Conservation (phyloP, 257 asterid genomes). For the Gynochthodes officinalis region DNA sequence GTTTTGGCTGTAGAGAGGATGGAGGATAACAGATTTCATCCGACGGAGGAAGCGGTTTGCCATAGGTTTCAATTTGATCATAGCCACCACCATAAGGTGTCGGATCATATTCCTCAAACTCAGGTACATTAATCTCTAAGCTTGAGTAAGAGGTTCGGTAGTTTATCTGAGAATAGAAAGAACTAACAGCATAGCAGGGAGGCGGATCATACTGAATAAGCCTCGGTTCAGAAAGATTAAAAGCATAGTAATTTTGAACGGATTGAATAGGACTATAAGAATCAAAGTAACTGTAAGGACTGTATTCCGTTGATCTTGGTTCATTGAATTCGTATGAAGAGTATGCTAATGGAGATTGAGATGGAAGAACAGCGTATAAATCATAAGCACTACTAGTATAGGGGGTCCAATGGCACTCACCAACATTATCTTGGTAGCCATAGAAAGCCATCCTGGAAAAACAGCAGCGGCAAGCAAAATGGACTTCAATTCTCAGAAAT, state of each 20-base stretch:
- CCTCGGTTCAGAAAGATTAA: slow-evolving; percentile 32
- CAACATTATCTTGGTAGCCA: slow-evolving; percentile 36
- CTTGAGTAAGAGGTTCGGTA: slow-evolving; percentile 33
- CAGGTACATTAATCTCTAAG: slow-evolving; percentile 32
- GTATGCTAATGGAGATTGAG: slow-evolving; percentile 15
- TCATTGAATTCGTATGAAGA: slow-evolving; percentile 22
- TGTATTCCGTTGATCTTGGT: neutral
- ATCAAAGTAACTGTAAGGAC: slow-evolving; percentile 20
- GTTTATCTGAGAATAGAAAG: slow-evolving; percentile 32
- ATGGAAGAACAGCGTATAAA: slow-evolving; percentile 23
- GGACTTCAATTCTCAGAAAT: neutral
- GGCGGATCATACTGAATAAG: slow-evolving; percentile 38
- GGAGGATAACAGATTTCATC: slow-evolving; percentile 62
- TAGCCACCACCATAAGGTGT: slow-evolving; percentile 85
- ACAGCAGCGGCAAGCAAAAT: neutral
- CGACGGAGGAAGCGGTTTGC: slow-evolving; percentile 79
- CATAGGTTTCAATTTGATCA: slow-evolving; percentile 51
- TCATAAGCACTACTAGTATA: slow-evolving; percentile 15
- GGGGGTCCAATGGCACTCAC: slow-evolving; percentile 38
- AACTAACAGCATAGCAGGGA: slow-evolving; percentile 12
- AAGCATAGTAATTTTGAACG: slow-evolving; percentile 19
- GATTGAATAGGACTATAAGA: slow-evolving; percentile 17
- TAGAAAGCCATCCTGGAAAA: slow-evolving; percentile 49
- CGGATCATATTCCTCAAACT: slow-evolving; percentile 58
- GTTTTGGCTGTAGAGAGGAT: slow-evolving; percentile 24